These are phyloP conservation scores for Neonectria ditissima DNA, from an alignment of 2,329 filamentous ascomycete genomes.

Conservation along the genomic window DNA sequence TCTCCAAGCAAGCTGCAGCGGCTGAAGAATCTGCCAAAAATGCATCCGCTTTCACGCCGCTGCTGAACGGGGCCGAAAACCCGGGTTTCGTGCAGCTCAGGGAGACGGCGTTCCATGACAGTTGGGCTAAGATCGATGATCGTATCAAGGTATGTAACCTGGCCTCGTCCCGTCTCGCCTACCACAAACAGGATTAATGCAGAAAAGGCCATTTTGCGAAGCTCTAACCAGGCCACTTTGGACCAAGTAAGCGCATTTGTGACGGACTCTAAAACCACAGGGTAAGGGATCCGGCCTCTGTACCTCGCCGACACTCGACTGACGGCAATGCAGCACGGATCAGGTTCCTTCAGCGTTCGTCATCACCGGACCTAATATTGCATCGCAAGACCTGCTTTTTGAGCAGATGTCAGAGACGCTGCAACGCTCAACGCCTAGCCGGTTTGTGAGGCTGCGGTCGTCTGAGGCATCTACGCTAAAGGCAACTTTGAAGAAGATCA, in stretches of 20 bases:
- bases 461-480: constrained; percentile 81
- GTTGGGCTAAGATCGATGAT: constrained; percentile 74
- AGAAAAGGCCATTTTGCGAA: constrained; percentile 64
- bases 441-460: constrained; percentile 76
- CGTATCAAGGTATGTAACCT: constrained; percentile 64
- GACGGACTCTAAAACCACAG: constrained; percentile 49
- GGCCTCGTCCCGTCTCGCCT: background rate
- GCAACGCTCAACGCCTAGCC: constrained; percentile 59
- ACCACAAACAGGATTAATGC: constrained; percentile 39
- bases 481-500: constrained; percentile 77
- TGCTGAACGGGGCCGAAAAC: constrained; percentile 67
- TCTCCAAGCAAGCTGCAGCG: constrained; percentile 55
- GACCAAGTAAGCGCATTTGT: constrained; percentile 70
- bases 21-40: constrained; percentile 25
- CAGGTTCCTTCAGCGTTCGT: constrained; percentile 78
- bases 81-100: constrained; percentile 63
- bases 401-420: constrained; percentile 73
- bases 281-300: constrained; percentile 40
- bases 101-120: constrained; percentile 68
- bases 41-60: constrained; percentile 58
- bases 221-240: constrained; percentile 71
- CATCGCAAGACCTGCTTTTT: constrained; percentile 80
- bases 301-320: constrained; percentile 19
- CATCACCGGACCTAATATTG: constrained; percentile 82
- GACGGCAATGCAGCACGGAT: constrained; percentile 48